Percentiles rank a stretch among this genome's conserved stretches.
Evolutionary conservation across 768 basidiomycete genomes (phyloP).

Genomic region (Strobilomyces dryophilus): DNA sequence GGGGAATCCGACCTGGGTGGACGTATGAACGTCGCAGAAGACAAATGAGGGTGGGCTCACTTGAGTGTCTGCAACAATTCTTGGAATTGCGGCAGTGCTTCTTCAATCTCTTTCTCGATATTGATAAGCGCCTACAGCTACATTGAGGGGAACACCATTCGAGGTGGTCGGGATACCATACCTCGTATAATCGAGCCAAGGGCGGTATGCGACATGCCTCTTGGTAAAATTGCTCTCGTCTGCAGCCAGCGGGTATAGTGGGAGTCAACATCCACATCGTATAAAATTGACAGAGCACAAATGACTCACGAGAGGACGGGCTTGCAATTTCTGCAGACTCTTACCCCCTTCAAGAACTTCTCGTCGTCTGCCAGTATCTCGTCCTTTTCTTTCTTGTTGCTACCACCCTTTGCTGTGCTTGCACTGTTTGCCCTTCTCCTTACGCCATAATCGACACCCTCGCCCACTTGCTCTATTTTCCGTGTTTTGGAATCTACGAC

Average conservation of each 20-base stretch:
- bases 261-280: background rate
- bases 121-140: constrained; percentile 54
- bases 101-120: constrained; percentile 89
- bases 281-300: background rate
- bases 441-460: constrained; percentile 83
- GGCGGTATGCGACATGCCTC: constrained; percentile 56
- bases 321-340: constrained; percentile 84
- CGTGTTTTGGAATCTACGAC: constrained; percentile 79
- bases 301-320: constrained; percentile 72
- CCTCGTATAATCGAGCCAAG: constrained; percentile 70
- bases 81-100: constrained; percentile 81
- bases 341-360: constrained; percentile 83
- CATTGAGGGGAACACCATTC: background rate
- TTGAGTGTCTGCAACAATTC: constrained; percentile 72
- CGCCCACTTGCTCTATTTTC: constrained; percentile 78
- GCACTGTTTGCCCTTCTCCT: constrained; percentile 37
- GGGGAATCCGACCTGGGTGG: constrained; percentile 39
- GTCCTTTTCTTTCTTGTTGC: constrained; percentile 34
- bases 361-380: constrained; percentile 57
- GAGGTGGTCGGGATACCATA: constrained; percentile 25
- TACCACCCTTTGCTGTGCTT: constrained; percentile 11
- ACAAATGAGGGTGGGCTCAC: constrained; percentile 31
- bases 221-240: constrained; percentile 76
- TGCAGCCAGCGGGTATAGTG: constrained; percentile 24
- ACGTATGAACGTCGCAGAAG: constrained; percentile 10